phyloP scores from a whole-genome alignment of 2,329 filamentous ascomycete species.

The Sarocladium kiliense region DNA sequence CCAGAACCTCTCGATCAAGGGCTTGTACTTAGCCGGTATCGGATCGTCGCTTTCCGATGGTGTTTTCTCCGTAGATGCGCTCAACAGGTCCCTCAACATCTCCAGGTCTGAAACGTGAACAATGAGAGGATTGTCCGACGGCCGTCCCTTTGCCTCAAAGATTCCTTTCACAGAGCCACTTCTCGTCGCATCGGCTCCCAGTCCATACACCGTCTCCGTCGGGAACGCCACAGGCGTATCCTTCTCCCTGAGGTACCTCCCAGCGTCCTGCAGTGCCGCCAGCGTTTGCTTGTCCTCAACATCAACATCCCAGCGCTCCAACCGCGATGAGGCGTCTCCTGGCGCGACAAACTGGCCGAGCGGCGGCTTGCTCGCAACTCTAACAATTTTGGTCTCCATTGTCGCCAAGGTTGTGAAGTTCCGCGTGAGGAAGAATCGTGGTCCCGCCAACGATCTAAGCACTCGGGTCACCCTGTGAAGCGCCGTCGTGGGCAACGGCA shows the following conservation, averaged over 20 bases:
- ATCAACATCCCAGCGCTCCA: conserved; percentile 39
- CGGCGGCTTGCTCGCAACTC: conserved; percentile 23
- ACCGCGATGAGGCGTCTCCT: conserved; percentile 21
- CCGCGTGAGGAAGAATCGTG: not conserved
- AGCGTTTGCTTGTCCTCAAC: conserved; percentile 23
- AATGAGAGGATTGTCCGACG: conserved; percentile 92
- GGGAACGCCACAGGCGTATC: conserved; percentile 87
- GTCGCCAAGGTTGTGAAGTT: conserved; percentile 3
- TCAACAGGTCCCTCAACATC: conserved; percentile 65
- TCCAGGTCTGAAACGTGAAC: conserved; percentile 79
- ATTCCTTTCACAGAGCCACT: conserved; percentile 84
- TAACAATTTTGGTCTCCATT: conserved; percentile 37
- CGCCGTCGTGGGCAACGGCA: conserved; percentile 10
- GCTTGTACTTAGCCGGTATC: conserved; percentile 70
- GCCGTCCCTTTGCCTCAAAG: conserved; percentile 82
- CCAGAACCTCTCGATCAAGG: conserved; percentile 83
- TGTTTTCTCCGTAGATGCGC: not conserved
- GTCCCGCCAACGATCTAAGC: conserved; percentile 13
- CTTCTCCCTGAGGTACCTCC: conserved; percentile 56
- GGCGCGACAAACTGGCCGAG: conserved; percentile 29
- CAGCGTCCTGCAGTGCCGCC: conserved; percentile 55
- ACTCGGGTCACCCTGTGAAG: not conserved
- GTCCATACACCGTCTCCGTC: conserved; percentile 94
- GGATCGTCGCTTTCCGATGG: conserved; percentile 22
- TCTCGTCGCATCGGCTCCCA: conserved; percentile 92